Evolutionary conservation across 2,329 filamentous ascomycete species (phyloP).

Genomic region (Aspergillus puulaauensis): DNA sequence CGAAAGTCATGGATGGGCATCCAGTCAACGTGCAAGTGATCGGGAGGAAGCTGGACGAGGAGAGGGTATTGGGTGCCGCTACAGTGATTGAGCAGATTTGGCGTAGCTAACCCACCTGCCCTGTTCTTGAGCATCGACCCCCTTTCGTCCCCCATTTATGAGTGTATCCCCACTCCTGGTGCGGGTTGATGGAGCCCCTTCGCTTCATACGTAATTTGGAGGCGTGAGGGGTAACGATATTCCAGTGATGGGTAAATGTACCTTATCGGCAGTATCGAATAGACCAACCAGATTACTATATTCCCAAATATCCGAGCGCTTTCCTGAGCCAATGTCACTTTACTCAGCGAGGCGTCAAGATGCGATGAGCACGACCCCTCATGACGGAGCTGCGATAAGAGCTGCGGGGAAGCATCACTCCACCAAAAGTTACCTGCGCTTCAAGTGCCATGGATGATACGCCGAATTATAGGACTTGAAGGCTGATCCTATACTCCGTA

Average conservation of each 20-base stretch:
- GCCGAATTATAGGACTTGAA: not conserved
- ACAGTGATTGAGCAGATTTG: constrained; percentile 28
- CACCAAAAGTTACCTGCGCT: not conserved
- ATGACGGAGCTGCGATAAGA: not conserved
- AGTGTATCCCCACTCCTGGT: not conserved
- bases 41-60: constrained; percentile 54
- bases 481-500: not conserved
- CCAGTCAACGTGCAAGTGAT: constrained; percentile 57
- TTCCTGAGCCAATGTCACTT: too few relatives aligned
- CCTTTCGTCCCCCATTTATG: not conserved
- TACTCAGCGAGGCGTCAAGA: too few relatives aligned
- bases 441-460: not conserved
- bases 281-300: too few relatives aligned
- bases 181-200: not conserved
- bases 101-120: constrained; percentile 5
- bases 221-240: not conserved
- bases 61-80: constrained; percentile 52
- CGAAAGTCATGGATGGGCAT: constrained; percentile 42
- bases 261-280: too few relatives aligned
- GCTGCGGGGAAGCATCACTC: not conserved
- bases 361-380: not conserved
- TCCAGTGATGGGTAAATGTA: not conserved
- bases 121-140: not conserved
- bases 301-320: too few relatives aligned
- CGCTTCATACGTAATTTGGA: not conserved